These are phyloP conservation scores for Arthrobotrys sinensis DNA, from an alignment of 2,329 filamentous ascomycete species.

Conservation along the genomic window DNA sequence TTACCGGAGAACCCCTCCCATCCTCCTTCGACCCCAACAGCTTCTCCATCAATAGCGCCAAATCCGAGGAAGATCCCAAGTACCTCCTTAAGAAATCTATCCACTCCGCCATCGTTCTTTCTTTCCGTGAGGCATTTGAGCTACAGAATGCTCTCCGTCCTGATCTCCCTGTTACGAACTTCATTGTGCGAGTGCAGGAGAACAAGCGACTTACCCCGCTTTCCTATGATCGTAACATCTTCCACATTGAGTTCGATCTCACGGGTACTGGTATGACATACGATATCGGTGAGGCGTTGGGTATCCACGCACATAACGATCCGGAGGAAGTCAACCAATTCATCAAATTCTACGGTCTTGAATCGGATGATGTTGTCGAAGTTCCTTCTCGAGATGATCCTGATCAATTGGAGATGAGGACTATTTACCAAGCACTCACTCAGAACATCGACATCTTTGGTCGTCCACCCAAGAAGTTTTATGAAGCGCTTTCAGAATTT, in stretches of 20 bases:
- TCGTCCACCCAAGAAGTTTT: constrained; percentile 97
- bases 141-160: constrained; percentile 83
- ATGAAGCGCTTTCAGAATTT: constrained; percentile 89
- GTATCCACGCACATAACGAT: constrained; percentile 96
- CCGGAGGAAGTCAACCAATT: constrained; percentile 83
- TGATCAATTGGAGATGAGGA: constrained; percentile 84
- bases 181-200: constrained; percentile 90
- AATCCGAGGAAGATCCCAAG: constrained; percentile 79
- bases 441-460: constrained; percentile 98
- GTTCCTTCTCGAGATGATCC: constrained; percentile 87
- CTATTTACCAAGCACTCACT: constrained; percentile 89
- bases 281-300: constrained; percentile 96
- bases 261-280: constrained; percentile 92
- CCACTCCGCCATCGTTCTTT: constrained; percentile 85
- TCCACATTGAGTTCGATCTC: constrained; percentile 99
- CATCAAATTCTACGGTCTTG: constrained; percentile 89
- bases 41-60: constrained; percentile 82
- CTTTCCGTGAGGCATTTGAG: constrained; percentile 94
- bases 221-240: constrained; percentile 97
- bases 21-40: constrained; percentile 81
- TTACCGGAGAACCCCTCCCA: constrained; percentile 71
- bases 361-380: constrained; percentile 87
- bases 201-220: constrained; percentile 90
- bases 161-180: constrained; percentile 87
- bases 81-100: constrained; percentile 83